Evolutionary conservation across 805 yeast genomes (phyloP), one percentile per base, ranked within the genome.

Genomic region (Barnettozyma salicaria): DNA sequence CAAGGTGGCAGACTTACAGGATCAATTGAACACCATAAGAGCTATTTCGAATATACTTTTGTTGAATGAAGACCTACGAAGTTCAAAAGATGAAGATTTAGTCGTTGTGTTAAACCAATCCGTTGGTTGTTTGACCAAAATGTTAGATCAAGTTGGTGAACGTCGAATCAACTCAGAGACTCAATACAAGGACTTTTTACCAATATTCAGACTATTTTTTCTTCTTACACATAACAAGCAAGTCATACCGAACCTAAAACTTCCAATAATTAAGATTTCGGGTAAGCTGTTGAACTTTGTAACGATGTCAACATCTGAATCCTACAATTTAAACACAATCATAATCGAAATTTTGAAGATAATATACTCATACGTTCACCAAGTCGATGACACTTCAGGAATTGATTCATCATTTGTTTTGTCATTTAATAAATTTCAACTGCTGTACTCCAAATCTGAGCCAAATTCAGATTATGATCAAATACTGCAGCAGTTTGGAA

Each of bases 341-440:
- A 52, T 53, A 26, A 43, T 54, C 37, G 59, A 54, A 29, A 53
- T 52, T 13, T 39, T 54, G 25, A 54, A 54, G 38, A 53, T 53
- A 11, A 36, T 54, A 11, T 53, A 53, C 30, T 37, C 54, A 2
- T 49, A 34, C 22, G 37, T 53, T 7, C 56, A 54, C 25, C 55
- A 50, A 27, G 40, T 43, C n/a, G 49, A 38, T 13, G 48, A 44
- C n/a, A 46, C 49, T 10, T 18, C 45, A 7, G 56, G 55, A 0
- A 40, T 53, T 7, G 59, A 54, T 34, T 47, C 55, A n/a, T 42
- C 49, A 2, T 53, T 40, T 30, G 58, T 54, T 2, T 35, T 54
- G 19, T 49, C 58, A 34, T 54, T 55, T 24, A 54, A 54, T 37
- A 54, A 52, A 30, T 53, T 52, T 31, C 50, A 48, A 34, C 13